Base-by-base conservation (phyloP, 768 basidiomycete genomes). In the Boletus reticuloceps region DNA sequence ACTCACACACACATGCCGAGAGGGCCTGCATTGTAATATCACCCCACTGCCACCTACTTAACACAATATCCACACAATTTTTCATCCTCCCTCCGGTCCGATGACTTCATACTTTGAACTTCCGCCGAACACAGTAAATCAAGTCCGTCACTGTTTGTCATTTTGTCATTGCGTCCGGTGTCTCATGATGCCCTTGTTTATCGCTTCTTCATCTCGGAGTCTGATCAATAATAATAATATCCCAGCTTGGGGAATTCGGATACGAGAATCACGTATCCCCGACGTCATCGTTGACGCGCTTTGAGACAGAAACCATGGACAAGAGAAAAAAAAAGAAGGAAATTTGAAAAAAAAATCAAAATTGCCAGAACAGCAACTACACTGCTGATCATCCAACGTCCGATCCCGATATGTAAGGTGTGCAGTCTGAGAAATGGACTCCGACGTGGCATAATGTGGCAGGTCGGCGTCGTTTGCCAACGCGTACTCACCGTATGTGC, bases 1-100 rank as follows among this genome's bases (percentile, higher is more conserved):
- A 58, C 69, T 60, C 59, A 41, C 49, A 60, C 43, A 59, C 56
- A 47, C 34, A 56, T 60, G 45, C 60, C 56, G 60, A 62, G 50
- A 54, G 38, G n/a, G 42, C 58, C 58, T 69, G 62, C 69, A 61
- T 69, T 71, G 69, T 69, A 66, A 66, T 51, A 63, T 52, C 51
- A 56, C 51, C 56, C 47, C 45, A 48, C 42, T 46, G 27, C 29
- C 41, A 31, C 38, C 43, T 22, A 54, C 22, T 22, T 22, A 5
- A 16, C 43, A 51, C 49, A 17, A 32, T 47, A 54, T 55, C 36
- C 52, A 55, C 43, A 54, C 47, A 47, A 1, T 20, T 10, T n/a
- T 19, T 45, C 32, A 52, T 58, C 34, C 49, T 58, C 53, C 4
- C 43, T 22, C 36, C 65, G 68, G 68, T 32, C 66, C 58, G 55